Conservation (phyloP, 768 basidiomycete genomes). For the Phylloporus sp. region DNA sequence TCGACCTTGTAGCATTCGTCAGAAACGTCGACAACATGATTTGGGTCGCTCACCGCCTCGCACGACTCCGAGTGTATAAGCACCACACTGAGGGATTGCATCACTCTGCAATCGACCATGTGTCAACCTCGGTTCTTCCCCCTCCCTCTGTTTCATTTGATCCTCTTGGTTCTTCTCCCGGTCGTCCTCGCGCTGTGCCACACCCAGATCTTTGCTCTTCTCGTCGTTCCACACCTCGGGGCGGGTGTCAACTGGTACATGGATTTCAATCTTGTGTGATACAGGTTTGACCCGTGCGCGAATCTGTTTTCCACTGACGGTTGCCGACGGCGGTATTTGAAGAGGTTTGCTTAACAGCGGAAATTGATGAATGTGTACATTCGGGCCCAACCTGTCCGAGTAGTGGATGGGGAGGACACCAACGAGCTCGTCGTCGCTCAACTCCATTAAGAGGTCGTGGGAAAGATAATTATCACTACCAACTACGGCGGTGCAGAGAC, state of each 20-base stretch:
- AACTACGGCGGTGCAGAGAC: slow-evolving; percentile 1
- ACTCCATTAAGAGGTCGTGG: slow-evolving; percentile 22
- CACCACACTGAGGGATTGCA: slow-evolving; percentile 57
- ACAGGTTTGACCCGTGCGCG: slow-evolving; percentile 67
- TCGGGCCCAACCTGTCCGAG: slow-evolving; percentile 56
- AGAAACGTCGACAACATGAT: slow-evolving; percentile 5
- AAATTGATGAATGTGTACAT: slow-evolving; percentile 78
- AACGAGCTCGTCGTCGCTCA: slow-evolving; percentile 55
- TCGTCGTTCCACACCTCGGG: slow-evolving; percentile 80
- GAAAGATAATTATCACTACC: slow-evolving; percentile 4
- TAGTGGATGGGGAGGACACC: slow-evolving; percentile 68
- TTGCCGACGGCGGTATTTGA: slow-evolving; percentile 72
- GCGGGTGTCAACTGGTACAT: slow-evolving; percentile 78
- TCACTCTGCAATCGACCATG: slow-evolving; percentile 76
- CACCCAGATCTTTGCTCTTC: slow-evolving; percentile 60
- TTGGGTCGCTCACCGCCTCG: slow-evolving; percentile 53
- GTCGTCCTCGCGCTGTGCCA: slow-evolving; percentile 68
- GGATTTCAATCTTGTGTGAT: slow-evolving; percentile 64
- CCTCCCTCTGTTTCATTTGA: slow-evolving; percentile 43
- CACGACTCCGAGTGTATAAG: slow-evolving; percentile 74
- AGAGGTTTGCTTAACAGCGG: slow-evolving; percentile 72
- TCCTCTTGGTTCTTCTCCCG: slow-evolving; percentile 70
- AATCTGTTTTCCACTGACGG: slow-evolving; percentile 70
- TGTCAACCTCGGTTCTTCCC: slow-evolving; percentile 57
- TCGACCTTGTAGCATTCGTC: slow-evolving; percentile 43